These are phyloP conservation scores for Dothideomycetes sp. DNA, from an alignment of 2,329 filamentous ascomycete genomes.

Conservation along the genomic window DNA sequence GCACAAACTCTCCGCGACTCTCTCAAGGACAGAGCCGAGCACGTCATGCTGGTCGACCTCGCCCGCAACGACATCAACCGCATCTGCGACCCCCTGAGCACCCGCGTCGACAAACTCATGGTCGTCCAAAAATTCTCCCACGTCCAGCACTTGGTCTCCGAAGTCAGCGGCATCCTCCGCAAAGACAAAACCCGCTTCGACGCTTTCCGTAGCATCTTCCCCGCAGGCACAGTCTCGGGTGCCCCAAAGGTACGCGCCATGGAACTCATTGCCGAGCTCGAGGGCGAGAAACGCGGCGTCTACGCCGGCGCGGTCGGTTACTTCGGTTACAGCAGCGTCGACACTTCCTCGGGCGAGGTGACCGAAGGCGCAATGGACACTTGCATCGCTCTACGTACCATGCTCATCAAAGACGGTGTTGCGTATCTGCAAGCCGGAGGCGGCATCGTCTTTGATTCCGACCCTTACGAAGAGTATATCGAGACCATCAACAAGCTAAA, in stretches of 20 bases:
- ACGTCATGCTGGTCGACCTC: slow-evolving; percentile 96
- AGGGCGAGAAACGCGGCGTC: slow-evolving; percentile 85
- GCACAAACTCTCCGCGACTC: slow-evolving; percentile 68
- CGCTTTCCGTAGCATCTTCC: slow-evolving; percentile 89
- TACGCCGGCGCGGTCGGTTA: slow-evolving; percentile 96
- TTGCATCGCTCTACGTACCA: slow-evolving; percentile 73
- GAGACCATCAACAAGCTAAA: slow-evolving; percentile 96
- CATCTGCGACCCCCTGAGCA: slow-evolving; percentile 82
- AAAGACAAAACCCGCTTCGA: slow-evolving; percentile 82
- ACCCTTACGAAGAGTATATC: slow-evolving; percentile 82
- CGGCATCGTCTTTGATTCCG: slow-evolving; percentile 90
- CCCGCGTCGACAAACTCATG: slow-evolving; percentile 89
- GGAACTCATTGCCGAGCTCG: slow-evolving; percentile 92
- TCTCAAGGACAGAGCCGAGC: slow-evolving; percentile 85
- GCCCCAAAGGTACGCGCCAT: slow-evolving; percentile 95
- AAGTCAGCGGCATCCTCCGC: slow-evolving; percentile 85
- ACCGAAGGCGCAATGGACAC: slow-evolving; percentile 87
- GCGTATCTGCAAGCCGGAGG: slow-evolving; percentile 85
- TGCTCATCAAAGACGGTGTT: slow-evolving; percentile 84
- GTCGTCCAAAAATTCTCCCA: slow-evolving; percentile 90
- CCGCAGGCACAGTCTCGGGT: slow-evolving; percentile 88
- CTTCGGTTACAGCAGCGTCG: slow-evolving; percentile 76
- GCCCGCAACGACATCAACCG: slow-evolving; percentile 95
- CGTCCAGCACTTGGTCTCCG: slow-evolving; percentile 92
- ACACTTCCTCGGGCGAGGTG: slow-evolving; percentile 45